Base-by-base conservation (phyloP, 2,329 filamentous ascomycete species). In the Myriosclerotinia curreyana region DNA sequence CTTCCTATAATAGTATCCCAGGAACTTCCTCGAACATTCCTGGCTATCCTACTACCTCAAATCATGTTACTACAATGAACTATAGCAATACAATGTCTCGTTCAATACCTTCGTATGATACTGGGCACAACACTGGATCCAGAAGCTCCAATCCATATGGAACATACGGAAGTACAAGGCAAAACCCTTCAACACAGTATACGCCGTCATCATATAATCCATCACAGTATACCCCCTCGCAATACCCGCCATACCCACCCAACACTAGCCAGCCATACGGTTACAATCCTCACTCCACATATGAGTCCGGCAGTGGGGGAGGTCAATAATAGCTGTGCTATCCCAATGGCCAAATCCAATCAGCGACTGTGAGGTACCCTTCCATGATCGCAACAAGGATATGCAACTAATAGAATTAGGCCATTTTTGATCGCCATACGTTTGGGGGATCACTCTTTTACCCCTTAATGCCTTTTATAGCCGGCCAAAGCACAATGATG, bases 381-480 rank as follows among this genome's bases (percentile, higher is more conserved):
- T 4, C 2, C 2, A 17, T 55, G 25, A 7, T n/a, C 8, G 6
- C 4, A 17, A n/a, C 17, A 25, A 5, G 4, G 17, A 22, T 17
- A 2, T 2, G 3, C 20, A 48, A 36, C 42, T 20, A 48, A 58
- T 2, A 17, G 7, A 7, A 0, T 15, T 20, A 58, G 28, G 1
- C 2, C n/a, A 48, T 48, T 17, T 3, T 22, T 28, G 20, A 22
- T 20, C 36, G 5, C 14, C 28, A 48, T 59, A 59, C 42, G 55
- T 59, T 59, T 48, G 48, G 42, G 55, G 55, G n/a, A 15, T 20
- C 55, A 22, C 55, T 59, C 55, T 20, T 36, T 59, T 48, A 44
- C 55, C 55, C 12, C 55, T 14, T 11, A 36, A 0, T 25, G 8
- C 42, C 42, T 7, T 20, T 48, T 48, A 5, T 25, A 14, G 14